Evolutionary conservation across 208 protist genomes (phyloP), one percentile per base, ranked within the genome.

Genomic region (Crithidia expoeki): DNA sequence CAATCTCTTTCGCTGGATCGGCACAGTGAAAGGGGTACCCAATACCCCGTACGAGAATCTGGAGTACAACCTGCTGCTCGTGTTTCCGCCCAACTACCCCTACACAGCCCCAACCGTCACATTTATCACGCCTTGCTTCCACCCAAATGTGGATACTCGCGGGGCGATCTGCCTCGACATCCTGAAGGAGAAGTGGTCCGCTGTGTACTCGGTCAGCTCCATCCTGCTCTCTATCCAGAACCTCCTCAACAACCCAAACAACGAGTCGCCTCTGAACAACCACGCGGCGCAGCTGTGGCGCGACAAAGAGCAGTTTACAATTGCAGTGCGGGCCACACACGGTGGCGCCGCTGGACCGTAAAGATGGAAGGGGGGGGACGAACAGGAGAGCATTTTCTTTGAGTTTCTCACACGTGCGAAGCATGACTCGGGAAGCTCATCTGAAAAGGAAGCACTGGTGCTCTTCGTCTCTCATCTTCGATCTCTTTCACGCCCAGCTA

Each of bases 131-230:
- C 89, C 94, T 19, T 98, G 95, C 80, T 99, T 98, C 81, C 97
- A 99, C 79, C 97, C 97, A 6, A 99, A 99, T 74, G 96, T 99
- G 4, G 94, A 98, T 63, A 69, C 85, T 32, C 88, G 90, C 61
- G 97, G 97, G 25, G 88, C 86, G 60, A 99, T 99, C 62, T 99
- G 97, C 79, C 81, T 99, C n/a, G 97, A 99, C 80, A 99, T 99
- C 58, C 84, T 99, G 21, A 98, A 99, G 84, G 97, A 98, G 47
- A 98, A 98, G 55, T 99, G 98, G 97, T 97, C 93, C 14, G 94
- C 98, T 10, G 90, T 97, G 16, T 98, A 98, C 83, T 97, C 97
- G 44, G 94, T 97, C 16, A 80, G 79, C 56, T 92, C 96, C 2
- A 88, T 99, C 44, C 84, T 99, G 33, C 75, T 99, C 0, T 99